phyloP scores from a whole-genome alignment of 1,284 basidiomycete species.

The Gymnopus androsaceus region DNA sequence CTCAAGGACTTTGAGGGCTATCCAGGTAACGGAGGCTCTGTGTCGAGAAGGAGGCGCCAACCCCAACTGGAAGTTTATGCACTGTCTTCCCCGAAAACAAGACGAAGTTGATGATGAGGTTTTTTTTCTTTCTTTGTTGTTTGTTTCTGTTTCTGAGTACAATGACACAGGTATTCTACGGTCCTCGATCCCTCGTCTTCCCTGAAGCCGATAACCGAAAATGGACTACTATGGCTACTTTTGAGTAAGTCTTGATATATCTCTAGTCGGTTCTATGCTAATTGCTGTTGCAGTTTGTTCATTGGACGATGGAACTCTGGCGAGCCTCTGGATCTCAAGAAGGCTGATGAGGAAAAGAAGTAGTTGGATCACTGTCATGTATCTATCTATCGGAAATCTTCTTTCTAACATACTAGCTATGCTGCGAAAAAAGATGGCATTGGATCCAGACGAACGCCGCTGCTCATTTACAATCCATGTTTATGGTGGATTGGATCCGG shows the following conservation, averaged over 20 bases:
- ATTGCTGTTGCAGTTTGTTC: conserved; percentile 36
- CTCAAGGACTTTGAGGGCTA: conserved; percentile 89
- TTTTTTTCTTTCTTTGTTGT: conserved; percentile 9
- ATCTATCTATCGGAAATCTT: no score
- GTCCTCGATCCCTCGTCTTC: conserved; percentile 74
- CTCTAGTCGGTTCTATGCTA: not conserved
- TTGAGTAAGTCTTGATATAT: conserved; percentile 54
- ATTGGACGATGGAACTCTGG: conserved; percentile 48
- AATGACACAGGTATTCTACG: conserved; percentile 66
- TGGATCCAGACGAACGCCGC: no score
- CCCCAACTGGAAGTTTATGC: conserved; percentile 92
- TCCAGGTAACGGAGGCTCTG: conserved; percentile 89
- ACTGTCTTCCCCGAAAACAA: conserved; percentile 91
- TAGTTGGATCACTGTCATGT: no score
- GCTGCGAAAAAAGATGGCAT: no score
- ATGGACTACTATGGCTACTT: conserved; percentile 91
- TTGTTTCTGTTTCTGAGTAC: conserved; percentile 7
- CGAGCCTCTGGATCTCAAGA: not conserved
- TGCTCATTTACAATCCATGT: no score
- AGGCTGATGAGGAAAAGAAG: not conserved
- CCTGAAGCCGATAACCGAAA: conserved; percentile 84
- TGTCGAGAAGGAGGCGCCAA: conserved; percentile 82
- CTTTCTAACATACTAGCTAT: no score
- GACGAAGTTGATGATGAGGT: conserved; percentile 96
- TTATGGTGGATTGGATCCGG: no score